Conservation (phyloP, 75 land plant genomes). For the Pinus taeda region DNA sequence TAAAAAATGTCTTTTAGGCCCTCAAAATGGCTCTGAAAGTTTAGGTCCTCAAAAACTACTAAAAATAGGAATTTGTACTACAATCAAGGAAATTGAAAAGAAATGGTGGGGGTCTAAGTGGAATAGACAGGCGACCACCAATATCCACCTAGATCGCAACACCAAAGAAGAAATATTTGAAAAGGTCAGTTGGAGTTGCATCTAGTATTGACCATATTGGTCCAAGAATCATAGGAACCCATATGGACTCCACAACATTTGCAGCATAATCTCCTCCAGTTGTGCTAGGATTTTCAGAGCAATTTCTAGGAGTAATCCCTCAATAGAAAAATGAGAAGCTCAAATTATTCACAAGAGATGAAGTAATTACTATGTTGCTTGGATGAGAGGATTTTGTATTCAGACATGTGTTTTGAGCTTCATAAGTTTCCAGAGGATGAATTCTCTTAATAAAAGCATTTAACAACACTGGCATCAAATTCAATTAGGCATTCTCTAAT, state of each 20-base stretch:
- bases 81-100: no score
- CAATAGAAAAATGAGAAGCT: neutral
- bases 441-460: neutral
- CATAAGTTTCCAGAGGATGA: conserved; percentile 3
- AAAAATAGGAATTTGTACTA: no score
- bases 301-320: neutral
- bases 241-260: conserved; percentile 11
- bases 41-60: no score
- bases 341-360: neutral
- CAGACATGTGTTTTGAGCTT: neutral
- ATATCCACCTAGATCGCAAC: conserved; percentile 16
- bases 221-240: conserved; percentile 61
- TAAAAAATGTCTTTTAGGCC: no score
- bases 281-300: conserved; percentile 5
- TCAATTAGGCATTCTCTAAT: conserved; percentile 9
- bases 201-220: conserved; percentile 68
- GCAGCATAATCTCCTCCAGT: conserved; percentile 3
- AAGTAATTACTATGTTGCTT: conserved; percentile 1
- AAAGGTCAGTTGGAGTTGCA: conserved; percentile 76
- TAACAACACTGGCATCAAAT: conserved; percentile 7
- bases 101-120: no score
- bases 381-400: neutral
- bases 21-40: no score
- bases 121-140: no score
- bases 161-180: conserved; percentile 59